Evolutionary conservation across 345 rosid species (phyloP).

Genomic region (Iberis pinnata): DNA sequence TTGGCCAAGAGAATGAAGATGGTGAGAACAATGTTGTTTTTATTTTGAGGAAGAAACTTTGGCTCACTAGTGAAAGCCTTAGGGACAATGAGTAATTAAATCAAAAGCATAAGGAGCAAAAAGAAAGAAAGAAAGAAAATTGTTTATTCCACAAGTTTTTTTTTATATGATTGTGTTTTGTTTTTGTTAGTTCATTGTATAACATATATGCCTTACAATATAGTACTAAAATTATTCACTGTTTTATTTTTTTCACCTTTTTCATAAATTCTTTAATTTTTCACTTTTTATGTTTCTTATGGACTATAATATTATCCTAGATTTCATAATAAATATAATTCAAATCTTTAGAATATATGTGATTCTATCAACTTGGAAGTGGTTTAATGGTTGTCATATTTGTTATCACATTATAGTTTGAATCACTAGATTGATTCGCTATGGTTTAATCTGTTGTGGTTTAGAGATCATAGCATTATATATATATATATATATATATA

Average conservation of each 20-base stretch:
- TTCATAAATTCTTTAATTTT: constrained; percentile 6
- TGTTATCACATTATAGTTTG: too few species aligned
- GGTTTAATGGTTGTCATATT: too few species aligned
- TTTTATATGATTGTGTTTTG: constrained; percentile 13
- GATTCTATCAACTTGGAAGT: too few species aligned
- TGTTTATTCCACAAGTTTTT: constrained; percentile 17
- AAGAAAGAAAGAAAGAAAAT: constrained; percentile 8
- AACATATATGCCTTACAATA: constrained; percentile 4
- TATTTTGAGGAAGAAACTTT: constrained; percentile 65
- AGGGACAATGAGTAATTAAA: constrained; percentile 43
- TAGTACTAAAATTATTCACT: constrained; percentile 16
- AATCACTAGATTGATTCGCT: too few species aligned
- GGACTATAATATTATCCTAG: constrained; percentile 2
- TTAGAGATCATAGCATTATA: too few species aligned
- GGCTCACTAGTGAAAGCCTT: constrained; percentile 77
- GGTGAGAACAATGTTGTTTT: constrained; percentile 36
- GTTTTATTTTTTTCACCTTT: not conserved
- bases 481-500: too few species aligned
- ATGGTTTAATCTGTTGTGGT: too few species aligned
- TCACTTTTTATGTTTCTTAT: constrained; percentile 1
- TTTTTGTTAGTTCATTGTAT: constrained; percentile 20
- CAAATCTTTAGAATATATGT: not conserved
- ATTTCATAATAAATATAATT: too few species aligned
- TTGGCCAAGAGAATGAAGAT: constrained; percentile 50
- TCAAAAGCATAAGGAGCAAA: constrained; percentile 1